A percentile compares a stretch with the other conserved stretches of the same genome.
Conservation (phyloP, 2,329 filamentous ascomycete species). For the Canariomyces notabilis region DNA sequence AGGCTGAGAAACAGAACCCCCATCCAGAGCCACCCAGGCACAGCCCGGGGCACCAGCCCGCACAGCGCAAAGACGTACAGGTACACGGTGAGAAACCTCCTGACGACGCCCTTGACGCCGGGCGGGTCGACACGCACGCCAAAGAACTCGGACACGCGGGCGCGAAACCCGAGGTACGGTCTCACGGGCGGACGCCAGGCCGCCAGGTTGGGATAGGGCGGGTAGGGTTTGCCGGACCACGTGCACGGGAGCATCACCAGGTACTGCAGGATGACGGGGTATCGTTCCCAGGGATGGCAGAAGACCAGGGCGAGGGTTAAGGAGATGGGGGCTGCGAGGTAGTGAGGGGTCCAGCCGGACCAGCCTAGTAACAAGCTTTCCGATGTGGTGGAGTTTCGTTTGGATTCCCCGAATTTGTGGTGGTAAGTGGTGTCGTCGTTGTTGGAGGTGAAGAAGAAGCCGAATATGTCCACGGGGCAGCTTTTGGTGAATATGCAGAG, state of each 20-base stretch:
- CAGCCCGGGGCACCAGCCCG: not conserved
- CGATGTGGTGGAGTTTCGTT: no score
- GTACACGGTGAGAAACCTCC: not conserved
- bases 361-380: not conserved
- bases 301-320: not conserved
- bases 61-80: not conserved
- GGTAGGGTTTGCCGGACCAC: not conserved
- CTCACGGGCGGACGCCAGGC: not conserved
- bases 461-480: no score
- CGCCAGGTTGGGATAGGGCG: not conserved
- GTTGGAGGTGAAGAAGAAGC: no score
- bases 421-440: no score
- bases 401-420: no score
- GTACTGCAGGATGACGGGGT: not conserved
- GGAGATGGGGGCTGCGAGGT: slow-evolving; percentile 1
- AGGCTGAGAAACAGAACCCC: not conserved
- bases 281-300: not conserved
- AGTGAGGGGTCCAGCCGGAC: not conserved
- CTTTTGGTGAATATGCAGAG: no score
- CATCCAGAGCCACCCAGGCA: not conserved
- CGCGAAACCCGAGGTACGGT: not conserved
- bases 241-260: not conserved
- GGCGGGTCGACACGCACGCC: not conserved
- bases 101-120: no score
- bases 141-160: not conserved